Evolutionary conservation across 345 rosid genomes (phyloP), one percentile per base, ranked within the genome.

Genomic region (Fremontodendron californicum): DNA sequence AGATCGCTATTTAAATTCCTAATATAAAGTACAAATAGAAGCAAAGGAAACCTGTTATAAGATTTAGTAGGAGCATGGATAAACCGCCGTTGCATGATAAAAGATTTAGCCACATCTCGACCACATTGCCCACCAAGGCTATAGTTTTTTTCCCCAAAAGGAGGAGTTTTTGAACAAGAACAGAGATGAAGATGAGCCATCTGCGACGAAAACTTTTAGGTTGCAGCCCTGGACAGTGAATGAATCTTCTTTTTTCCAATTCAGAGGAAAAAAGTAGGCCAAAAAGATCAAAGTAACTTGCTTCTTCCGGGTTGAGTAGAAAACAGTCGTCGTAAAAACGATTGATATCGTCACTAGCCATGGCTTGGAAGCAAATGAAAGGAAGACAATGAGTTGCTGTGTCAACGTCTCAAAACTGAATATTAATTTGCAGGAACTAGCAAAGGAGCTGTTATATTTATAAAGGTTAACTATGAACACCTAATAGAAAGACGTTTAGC

Each of bases 181-280:
- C 73, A 65, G 93, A 87, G 76, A 81, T 67, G 84, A 88, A 87
- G 46, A 90, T 80, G 75, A 86, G 23, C 94, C 88, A 88, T 57
- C 94, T 75, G 35, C 80, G 77, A n/a, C 77, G 46, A 39, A 88
- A 90, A 57, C 58, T 76, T 19, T 8, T 15, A 13, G 13, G 6
- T 58, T 78, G 43, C 5, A 51, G 57, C 23, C 23, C 73, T 29
- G 87, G 71, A 79, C 74, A 80, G 15, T 85, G 31, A 1, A 86
- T 62, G 79, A 81, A 86, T 9, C 80, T 75, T 71, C 65, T 74
- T 13, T 75, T 8, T 2, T 16, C 23, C 71, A 81, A 60, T 19
- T 75, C 79, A 0, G 81, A 55, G 49, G 80, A 74, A 61, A 84
- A 81, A 76, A 88, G 74, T 74, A 90, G 83, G 29, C 71, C 68